phyloP scores from a whole-genome alignment of 306 rosid species.

The Sicyos edulis region DNA sequence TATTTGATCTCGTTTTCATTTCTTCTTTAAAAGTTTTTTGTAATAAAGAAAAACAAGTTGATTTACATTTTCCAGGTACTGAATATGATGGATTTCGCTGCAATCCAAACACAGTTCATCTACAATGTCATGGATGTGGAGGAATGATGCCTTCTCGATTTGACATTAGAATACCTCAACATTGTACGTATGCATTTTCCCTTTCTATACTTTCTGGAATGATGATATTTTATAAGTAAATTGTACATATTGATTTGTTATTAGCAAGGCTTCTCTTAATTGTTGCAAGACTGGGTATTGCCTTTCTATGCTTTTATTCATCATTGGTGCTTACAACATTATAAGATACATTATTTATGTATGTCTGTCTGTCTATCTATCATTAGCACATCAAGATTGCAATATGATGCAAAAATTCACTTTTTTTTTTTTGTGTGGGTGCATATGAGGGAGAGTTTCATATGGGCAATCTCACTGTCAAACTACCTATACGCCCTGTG shows the following conservation, averaged over 20 bases:
- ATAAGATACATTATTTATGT: neutral
- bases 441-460: neutral
- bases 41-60: neutral
- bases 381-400: neutral
- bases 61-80: constrained; percentile 32
- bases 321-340: constrained; percentile 7
- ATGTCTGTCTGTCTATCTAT: neutral
- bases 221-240: neutral
- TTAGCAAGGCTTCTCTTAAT: neutral
- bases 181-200: constrained; percentile 48
- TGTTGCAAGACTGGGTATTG: neutral
- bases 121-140: constrained; percentile 88
- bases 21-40: too few relatives aligned
- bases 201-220: constrained; percentile 20
- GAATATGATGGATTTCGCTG: constrained; percentile 60
- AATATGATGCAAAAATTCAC: neutral
- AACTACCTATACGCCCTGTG: neutral
- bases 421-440: neutral
- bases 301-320: too few relatives aligned
- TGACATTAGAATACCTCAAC: constrained; percentile 48
- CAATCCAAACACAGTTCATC: constrained; percentile 52
- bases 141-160: constrained; percentile 93
- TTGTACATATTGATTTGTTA: neutral
- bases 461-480: neutral
- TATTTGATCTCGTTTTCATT: neutral